Base-by-base conservation (phyloP, 2,329 filamentous ascomycete genomes). In the Aspergillus alliaceus region DNA sequence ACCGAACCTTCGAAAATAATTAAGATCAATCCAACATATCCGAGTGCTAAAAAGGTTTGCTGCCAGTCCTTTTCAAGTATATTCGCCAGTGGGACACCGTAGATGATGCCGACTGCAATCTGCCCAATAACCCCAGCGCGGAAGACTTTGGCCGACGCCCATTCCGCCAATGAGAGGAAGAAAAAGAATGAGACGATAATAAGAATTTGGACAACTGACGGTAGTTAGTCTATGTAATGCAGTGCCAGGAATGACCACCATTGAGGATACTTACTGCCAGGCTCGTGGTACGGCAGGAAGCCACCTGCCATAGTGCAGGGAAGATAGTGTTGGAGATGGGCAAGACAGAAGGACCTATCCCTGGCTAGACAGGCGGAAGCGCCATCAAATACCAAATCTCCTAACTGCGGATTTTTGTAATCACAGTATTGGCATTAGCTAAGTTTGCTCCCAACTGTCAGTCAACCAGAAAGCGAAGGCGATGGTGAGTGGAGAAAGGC, bases 1-100 rank as follows among this genome's bases (percentile, higher is more conserved):
- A 47, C 53, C 25, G n/a, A 35, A 71, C 70, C 70, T 61, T 82
- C 77, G 55, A 82, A 81, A 39, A 82, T 81, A 55, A 82, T 80
- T 37, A 82, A 64, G 46, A 82, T 77, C 44, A 81, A 64, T 1
- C 80, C 79, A 18, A 82, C 67, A 62, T 82, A 82, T 20, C 80
- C 79, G 22, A 82, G 59, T 2, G 72, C 72, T 4, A 81, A 66
- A 54, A 81, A 80, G 0, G 78, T 79, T 46, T 78, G 66, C 59
- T 80, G 77, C 79, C 77, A 80, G 22, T 71, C 59, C 5, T 64
- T 35, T 4, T 72, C 62, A n/a, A 81, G 66, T 44, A 80, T 77
- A 61, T 80, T 72, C n/a, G 72, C 78, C 20, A 80, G 59, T 2
- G 78, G 79, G 29, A 70, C 60, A 35, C 79, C 79, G 51, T 80